Conservation (phyloP, 1,284 basidiomycete genomes). For the Entoloma clypeatum region DNA sequence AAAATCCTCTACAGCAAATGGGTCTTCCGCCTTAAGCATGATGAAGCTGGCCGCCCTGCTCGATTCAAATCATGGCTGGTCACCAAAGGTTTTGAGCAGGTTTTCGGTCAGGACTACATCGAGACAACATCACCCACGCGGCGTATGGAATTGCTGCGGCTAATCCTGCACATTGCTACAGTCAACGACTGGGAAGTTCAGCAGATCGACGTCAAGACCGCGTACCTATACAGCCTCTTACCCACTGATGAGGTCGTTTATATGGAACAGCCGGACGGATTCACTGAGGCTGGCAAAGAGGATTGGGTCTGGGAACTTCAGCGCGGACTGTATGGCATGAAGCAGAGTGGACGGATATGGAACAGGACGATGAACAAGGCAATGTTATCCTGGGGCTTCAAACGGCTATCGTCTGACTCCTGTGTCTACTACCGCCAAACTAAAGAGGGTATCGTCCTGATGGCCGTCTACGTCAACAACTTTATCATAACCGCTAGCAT, state of each 20-base stretch:
- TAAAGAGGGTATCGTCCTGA: conserved; percentile 21
- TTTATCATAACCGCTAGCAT: no score
- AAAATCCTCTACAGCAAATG: conserved; percentile 26
- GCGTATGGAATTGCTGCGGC: conserved; percentile 26
- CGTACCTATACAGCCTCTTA: conserved; percentile 40
- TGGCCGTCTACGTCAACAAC: no score
- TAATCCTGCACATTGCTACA: conserved; percentile 1
- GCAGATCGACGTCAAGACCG: conserved; percentile 44
- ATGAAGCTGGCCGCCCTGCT: conserved; percentile 26
- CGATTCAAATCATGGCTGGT: conserved; percentile 36
- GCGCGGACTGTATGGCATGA: no score
- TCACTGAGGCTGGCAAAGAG: conserved; percentile 23
- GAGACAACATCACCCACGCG: conserved; percentile 41
- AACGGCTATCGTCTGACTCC: conserved; percentile 24
- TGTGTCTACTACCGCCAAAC: conserved; percentile 30
- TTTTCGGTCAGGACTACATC: conserved; percentile 37
- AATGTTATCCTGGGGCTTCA: conserved; percentile 31
- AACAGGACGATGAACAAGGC: conserved; percentile 30
- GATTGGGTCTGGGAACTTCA: conserved; percentile 31
- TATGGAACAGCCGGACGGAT: conserved; percentile 35
- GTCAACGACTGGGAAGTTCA: conserved; percentile 36
- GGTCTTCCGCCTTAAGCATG: conserved; percentile 30
- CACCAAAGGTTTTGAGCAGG: conserved; percentile 37
- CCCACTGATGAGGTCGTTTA: conserved; percentile 34
- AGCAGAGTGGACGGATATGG: conserved; percentile 35